These are phyloP conservation scores for Xylaria sp. DNA, from an alignment of 2,329 filamentous ascomycete genomes.

Conservation along the genomic window DNA sequence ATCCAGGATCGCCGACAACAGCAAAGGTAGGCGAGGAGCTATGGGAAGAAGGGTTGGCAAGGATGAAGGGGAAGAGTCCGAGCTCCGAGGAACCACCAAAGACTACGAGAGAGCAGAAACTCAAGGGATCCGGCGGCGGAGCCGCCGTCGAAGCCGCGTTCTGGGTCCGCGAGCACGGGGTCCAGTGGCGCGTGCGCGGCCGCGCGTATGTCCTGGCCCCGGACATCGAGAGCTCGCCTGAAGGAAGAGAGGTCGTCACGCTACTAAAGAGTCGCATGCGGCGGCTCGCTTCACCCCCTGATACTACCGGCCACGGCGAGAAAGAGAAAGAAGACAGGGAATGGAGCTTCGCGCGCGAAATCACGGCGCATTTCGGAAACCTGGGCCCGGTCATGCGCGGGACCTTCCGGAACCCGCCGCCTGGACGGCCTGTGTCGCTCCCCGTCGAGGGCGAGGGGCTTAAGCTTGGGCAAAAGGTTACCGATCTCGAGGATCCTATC, in stretches of 20 bases:
- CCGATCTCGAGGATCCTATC: constrained; percentile 74
- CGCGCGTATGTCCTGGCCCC: constrained; percentile 78
- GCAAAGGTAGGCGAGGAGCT: constrained; percentile 50
- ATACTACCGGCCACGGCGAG: constrained; percentile 32
- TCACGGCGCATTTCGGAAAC: constrained; percentile 92
- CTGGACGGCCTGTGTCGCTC: constrained; percentile 69
- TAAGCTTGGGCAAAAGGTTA: constrained; percentile 71
- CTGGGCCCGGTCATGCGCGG: constrained; percentile 83
- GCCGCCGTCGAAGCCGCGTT: constrained; percentile 75
- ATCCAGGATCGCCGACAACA: constrained; percentile 54
- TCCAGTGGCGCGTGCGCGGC: constrained; percentile 88
- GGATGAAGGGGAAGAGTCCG: constrained; percentile 37
- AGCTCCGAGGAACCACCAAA: constrained; percentile 48
- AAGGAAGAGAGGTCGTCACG: constrained; percentile 67
- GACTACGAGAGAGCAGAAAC: constrained; percentile 54
- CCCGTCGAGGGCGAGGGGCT: constrained; percentile 55
- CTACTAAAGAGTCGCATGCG: constrained; percentile 73
- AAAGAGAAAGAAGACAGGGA: constrained; percentile 56
- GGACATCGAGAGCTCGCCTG: constrained; percentile 65
- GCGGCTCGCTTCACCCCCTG: constrained; percentile 25
- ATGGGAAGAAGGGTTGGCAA: constrained; percentile 34
- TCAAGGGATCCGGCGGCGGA: constrained; percentile 67
- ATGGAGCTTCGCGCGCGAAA: constrained; percentile 83
- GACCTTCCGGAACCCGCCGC: constrained; percentile 77
- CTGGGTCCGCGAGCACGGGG: constrained; percentile 76